Percentiles rank a stretch among this genome's conserved stretches.
Evolutionary conservation across 345 rosid genomes (phyloP).

Genomic region (Salix dunnii): DNA sequence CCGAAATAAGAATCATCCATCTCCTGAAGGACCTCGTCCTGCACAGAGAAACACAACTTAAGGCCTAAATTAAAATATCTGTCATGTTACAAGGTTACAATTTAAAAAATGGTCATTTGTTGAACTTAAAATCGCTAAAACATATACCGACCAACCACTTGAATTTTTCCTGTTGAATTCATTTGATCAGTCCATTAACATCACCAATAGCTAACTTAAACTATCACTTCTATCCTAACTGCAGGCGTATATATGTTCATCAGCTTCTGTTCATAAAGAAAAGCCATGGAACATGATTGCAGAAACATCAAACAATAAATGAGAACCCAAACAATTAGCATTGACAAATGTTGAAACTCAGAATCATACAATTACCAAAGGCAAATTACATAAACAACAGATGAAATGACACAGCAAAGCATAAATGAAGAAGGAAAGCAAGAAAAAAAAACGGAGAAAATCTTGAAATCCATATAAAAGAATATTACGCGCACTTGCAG

Average conservation of each 20-base stretch:
- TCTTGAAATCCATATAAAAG: not conserved
- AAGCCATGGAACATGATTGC: not conserved
- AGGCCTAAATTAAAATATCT: not conserved
- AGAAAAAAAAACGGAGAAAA: not conserved
- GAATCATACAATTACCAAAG: not conserved
- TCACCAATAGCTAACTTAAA: not conserved
- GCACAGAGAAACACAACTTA: constrained; percentile 4
- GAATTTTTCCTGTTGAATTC: not conserved
- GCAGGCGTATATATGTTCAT: not conserved
- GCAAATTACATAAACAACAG: not conserved
- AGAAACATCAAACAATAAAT: not conserved
- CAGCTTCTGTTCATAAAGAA: not conserved
- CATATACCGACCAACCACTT: not conserved
- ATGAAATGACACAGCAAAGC: no score
- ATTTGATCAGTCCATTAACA: not conserved
- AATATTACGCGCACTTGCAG: not conserved
- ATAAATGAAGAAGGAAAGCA: not conserved
- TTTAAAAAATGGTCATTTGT: not conserved
- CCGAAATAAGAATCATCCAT: constrained; percentile 68
- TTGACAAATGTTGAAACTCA: not conserved
- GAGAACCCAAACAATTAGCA: not conserved
- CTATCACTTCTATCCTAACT: not conserved
- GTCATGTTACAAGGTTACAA: not conserved
- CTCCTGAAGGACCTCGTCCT: constrained; percentile 57
- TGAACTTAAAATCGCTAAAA: not conserved